A percentile compares a stretch with the other conserved stretches of the same genome.
Evolutionary conservation across 1,139 yeast species (phyloP).

Genomic region (Taphrina communis): DNA sequence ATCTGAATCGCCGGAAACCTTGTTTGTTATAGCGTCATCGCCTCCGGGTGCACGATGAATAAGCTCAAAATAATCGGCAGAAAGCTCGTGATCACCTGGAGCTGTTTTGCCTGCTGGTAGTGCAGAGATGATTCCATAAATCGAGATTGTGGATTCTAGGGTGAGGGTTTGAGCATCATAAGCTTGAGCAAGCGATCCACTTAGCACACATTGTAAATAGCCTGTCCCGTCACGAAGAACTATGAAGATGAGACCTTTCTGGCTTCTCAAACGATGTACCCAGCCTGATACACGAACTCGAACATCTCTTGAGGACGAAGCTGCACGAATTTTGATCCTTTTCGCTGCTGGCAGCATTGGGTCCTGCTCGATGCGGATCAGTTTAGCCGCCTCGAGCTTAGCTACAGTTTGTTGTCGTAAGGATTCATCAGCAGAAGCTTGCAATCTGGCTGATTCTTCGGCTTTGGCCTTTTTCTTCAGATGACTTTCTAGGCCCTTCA

Average conservation of each 20-base stretch:
- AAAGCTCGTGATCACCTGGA: slow-evolving; percentile 95
- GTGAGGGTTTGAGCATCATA: slow-evolving; percentile 83
- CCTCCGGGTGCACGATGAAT: slow-evolving; percentile 96
- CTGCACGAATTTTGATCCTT: slow-evolving; percentile 66
- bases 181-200: slow-evolving; percentile 92
- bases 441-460: slow-evolving; percentile 52
- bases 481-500: slow-evolving; percentile 91
- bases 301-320: slow-evolving; percentile 61
- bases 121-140: slow-evolving; percentile 79
- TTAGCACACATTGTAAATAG: slow-evolving; percentile 79
- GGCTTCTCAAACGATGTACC: slow-evolving; percentile 92
- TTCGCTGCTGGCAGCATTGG: slow-evolving; percentile 70
- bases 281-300: slow-evolving; percentile 88
- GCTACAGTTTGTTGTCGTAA: slow-evolving; percentile 71
- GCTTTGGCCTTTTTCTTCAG: slow-evolving; percentile 64
- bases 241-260: slow-evolving; percentile 88
- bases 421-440: slow-evolving; percentile 58
- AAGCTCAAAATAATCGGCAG: slow-evolving; percentile 85
- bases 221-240: slow-evolving; percentile 97
- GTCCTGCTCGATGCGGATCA: slow-evolving; percentile 74
- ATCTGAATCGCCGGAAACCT: slow-evolving; percentile 80
- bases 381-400: slow-evolving; percentile 75
- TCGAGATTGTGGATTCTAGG: slow-evolving; percentile 78
- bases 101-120: slow-evolving; percentile 97
- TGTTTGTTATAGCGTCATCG: slow-evolving; percentile 92